Conservation (phyloP, 352 stramenopile species). For the Globisporangium paddicum region DNA sequence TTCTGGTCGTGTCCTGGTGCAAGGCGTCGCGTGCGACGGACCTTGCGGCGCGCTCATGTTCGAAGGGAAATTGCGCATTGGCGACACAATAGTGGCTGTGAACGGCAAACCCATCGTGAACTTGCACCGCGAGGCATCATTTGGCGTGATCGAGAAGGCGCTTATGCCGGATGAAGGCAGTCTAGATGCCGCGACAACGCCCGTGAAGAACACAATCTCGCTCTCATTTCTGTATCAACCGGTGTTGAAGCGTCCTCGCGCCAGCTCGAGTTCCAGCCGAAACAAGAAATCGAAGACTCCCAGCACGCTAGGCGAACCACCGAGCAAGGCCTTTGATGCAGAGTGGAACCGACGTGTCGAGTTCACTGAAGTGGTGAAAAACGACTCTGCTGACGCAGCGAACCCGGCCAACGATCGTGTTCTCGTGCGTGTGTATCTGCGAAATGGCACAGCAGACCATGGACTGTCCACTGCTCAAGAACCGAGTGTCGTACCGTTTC, state of each 20-base stretch:
- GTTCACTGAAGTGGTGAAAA: slow-evolving; percentile 52
- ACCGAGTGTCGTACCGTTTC: slow-evolving; percentile 80
- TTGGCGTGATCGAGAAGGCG: slow-evolving; percentile 68
- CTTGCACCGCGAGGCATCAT: slow-evolving; percentile 71
- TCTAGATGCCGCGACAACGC: neutral
- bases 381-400: slow-evolving; percentile 13
- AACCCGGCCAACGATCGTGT: slow-evolving; percentile 27
- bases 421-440: slow-evolving; percentile 69
- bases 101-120: slow-evolving; percentile 82
- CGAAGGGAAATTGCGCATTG: slow-evolving; percentile 66
- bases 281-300: slow-evolving; percentile 4
- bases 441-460: slow-evolving; percentile 71
- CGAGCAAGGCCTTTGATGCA: slow-evolving; percentile 40
- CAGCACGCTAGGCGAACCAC: slow-evolving; percentile 1
- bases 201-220: slow-evolving; percentile 31
- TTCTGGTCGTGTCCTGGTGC: slow-evolving; percentile 67
- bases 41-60: slow-evolving; percentile 54
- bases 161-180: slow-evolving; percentile 28
- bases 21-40: slow-evolving; percentile 66
- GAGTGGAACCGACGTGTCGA: slow-evolving; percentile 84
- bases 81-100: slow-evolving; percentile 72
- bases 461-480: slow-evolving; percentile 71
- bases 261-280: neutral
- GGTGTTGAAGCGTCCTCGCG: slow-evolving; percentile 11
- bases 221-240: slow-evolving; percentile 72